Conservation (phyloP, 129 eudicot genomes). For the Lonicera japonica region DNA sequence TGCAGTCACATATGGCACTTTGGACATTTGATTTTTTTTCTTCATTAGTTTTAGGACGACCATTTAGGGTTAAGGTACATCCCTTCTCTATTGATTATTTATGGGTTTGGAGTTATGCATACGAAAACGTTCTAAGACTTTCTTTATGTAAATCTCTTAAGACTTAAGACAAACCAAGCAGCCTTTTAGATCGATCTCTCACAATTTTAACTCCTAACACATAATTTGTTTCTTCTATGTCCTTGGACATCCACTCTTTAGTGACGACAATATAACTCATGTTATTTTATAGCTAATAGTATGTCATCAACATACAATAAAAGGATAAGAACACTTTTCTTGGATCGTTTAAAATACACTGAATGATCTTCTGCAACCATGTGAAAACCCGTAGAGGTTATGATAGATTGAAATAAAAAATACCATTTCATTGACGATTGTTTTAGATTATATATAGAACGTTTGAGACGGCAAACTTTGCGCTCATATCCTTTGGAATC, state of each 20-base stretch:
- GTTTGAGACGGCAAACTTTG: background rate
- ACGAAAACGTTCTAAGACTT: no score
- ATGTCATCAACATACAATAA: no score
- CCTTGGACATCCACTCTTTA: slow-evolving; percentile 12
- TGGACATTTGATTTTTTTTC: no score
- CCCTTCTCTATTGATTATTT: background rate
- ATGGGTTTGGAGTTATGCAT: slow-evolving; percentile 1
- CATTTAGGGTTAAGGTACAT: background rate
- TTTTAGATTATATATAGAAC: background rate
- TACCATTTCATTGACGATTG: background rate
- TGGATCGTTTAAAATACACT: background rate
- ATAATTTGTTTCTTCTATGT: slow-evolving; percentile 7
- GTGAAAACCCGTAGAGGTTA: no score
- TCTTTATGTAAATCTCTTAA: no score
- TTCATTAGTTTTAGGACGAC: slow-evolving; percentile 5
- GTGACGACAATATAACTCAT: background rate
- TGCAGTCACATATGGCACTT: background rate
- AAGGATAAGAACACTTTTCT: background rate
- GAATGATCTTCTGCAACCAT: slow-evolving; percentile 2
- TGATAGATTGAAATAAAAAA: background rate
- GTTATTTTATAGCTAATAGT: background rate
- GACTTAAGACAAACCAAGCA: no score
- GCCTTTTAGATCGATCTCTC: no score
- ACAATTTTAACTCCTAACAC: no score
- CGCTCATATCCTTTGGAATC: background rate